Evolutionary conservation across 805 yeast genomes (phyloP).

Genomic region (Starmerella cellae): DNA sequence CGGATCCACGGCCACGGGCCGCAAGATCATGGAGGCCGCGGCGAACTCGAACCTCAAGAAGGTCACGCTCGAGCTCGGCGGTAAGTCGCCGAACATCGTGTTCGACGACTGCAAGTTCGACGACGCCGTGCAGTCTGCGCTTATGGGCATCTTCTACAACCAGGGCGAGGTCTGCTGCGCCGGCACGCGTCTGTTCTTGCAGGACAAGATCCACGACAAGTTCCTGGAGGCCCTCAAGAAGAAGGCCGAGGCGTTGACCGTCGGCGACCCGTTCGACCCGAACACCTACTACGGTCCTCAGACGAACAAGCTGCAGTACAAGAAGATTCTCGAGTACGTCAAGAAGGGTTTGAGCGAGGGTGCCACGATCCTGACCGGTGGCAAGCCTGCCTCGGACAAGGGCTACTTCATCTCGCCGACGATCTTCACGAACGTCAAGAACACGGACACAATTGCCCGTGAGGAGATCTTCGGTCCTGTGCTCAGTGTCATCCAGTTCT

Average conservation of each 20-base stretch:
- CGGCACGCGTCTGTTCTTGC: constrained; percentile 80
- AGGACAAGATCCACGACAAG: constrained; percentile 67
- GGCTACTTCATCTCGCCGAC: constrained; percentile 58
- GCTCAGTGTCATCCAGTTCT: constrained; percentile 52
- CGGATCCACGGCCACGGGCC: constrained; percentile 86
- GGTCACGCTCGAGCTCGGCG: constrained; percentile 88
- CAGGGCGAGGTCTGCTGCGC: constrained; percentile 95
- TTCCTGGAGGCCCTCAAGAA: constrained; percentile 45
- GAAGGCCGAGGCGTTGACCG: constrained; percentile 39
- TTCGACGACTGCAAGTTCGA: constrained; percentile 76
- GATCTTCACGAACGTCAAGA: constrained; percentile 55
- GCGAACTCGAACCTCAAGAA: constrained; percentile 56
- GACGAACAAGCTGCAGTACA: constrained; percentile 62
- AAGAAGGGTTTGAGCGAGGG: constrained; percentile 70
- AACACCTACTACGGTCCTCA: constrained; percentile 80
- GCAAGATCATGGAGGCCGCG: constrained; percentile 61
- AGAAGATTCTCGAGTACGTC: constrained; percentile 61
- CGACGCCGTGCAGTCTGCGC: constrained; percentile 57
- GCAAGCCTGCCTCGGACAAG: constrained; percentile 43
- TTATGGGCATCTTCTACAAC: constrained; percentile 75
- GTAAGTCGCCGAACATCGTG: constrained; percentile 83
- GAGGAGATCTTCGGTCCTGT: constrained; percentile 91
- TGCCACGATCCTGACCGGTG: constrained; percentile 56
- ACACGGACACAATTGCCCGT: constrained; percentile 49
- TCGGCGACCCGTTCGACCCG: constrained; percentile 71